phyloP scores from a whole-genome alignment of 2,329 filamentous ascomycete species.

The Exophiala sp. region DNA sequence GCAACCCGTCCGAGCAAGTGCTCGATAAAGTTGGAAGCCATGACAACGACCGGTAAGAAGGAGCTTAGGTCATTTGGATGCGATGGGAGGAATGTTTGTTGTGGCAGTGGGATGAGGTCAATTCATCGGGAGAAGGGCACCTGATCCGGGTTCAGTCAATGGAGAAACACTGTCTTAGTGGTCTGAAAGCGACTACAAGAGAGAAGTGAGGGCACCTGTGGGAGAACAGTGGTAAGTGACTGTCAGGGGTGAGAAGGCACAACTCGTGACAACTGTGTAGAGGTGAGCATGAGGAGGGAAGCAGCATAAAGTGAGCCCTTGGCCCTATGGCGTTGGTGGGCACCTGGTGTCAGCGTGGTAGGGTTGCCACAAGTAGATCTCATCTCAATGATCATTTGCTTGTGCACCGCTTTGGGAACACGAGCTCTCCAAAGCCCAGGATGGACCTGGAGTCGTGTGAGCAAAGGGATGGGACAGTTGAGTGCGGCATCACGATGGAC shows the following conservation, averaged over 20 bases:
- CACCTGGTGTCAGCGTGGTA: too few relatives aligned
- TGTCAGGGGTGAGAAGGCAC: neutral
- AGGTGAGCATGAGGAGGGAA: neutral
- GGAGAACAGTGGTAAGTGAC: too few relatives aligned
- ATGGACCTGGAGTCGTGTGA: neutral
- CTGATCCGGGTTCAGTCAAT: too few relatives aligned
- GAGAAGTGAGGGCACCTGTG: neutral
- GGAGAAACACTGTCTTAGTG: neutral
- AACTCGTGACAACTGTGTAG: neutral
- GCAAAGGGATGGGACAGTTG: too few relatives aligned
- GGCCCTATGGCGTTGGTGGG: too few relatives aligned
- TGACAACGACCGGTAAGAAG: neutral
- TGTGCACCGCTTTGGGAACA: neutral
- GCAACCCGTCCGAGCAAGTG: conserved; percentile 5
- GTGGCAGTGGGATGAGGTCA: neutral
- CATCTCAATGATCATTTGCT: neutral
- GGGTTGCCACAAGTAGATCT: too few relatives aligned
- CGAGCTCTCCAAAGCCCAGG: neutral
- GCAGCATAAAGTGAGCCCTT: neutral
- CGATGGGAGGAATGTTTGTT: neutral
- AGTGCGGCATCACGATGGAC: neutral
- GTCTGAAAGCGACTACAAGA: neutral
- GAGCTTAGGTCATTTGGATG: conserved; percentile 3
- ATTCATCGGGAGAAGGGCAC: neutral
- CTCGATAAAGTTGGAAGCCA: conserved; percentile 15